phyloP scores from a whole-genome alignment of 495 filamentous ascomycete species.

The Wilcoxina mikolae region DNA sequence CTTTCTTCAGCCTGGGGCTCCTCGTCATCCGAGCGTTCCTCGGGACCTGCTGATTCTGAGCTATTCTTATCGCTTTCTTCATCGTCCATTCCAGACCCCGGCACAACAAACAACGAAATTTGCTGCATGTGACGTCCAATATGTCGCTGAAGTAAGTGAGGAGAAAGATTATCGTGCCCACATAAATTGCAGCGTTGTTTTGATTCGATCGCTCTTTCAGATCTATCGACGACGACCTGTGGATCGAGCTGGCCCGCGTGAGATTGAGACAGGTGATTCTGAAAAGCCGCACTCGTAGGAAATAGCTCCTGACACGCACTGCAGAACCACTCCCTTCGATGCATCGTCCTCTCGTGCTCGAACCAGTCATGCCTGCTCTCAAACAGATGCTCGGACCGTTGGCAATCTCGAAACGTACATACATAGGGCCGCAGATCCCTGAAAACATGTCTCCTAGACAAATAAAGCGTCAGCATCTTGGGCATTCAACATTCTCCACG shows the following conservation, averaged over 20 bases:
- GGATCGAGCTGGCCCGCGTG: not conserved
- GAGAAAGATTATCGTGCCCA: not conserved
- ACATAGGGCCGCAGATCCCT: conserved; percentile 22
- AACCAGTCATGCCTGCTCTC: conserved; percentile 19
- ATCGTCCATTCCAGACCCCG: not conserved
- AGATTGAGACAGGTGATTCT: not conserved
- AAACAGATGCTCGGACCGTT: conserved; percentile 10
- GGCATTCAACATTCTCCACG: not conserved
- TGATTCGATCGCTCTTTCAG: conserved; percentile 4
- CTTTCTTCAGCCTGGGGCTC: too few species aligned
- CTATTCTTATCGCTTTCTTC: not conserved
- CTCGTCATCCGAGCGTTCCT: too few species aligned
- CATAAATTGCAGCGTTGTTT: not conserved
- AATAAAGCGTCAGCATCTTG: not conserved
- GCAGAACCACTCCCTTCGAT: conserved; percentile 9
- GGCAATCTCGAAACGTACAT: conserved; percentile 13
- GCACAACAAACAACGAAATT: not conserved
- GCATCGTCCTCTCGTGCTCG: not conserved
- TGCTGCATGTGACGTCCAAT: not conserved
- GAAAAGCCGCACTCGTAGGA: not conserved
- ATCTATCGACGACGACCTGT: conserved; percentile 8
- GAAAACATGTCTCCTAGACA: conserved; percentile 10
- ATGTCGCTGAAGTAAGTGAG: not conserved
- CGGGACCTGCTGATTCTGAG: too few species aligned
- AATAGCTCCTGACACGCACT: not conserved